A percentile compares a stretch with the other conserved stretches of the same genome.
Conservation (phyloP, 1,284 basidiomycete species). For the Ganoderma lucidum region DNA sequence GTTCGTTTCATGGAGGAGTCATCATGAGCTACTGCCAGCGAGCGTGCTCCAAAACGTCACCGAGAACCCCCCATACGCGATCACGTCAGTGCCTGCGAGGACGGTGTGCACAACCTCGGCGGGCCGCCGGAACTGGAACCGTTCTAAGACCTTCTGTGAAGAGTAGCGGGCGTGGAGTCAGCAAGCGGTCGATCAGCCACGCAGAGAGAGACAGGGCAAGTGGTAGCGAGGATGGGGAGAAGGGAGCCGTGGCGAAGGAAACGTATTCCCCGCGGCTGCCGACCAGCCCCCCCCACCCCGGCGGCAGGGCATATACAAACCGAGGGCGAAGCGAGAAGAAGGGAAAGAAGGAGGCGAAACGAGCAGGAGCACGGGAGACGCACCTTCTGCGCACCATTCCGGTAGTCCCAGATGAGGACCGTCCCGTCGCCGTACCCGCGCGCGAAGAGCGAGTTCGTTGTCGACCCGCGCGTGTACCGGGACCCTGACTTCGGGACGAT, state of each 20-base stretch:
- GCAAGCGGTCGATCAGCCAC: constrained; percentile 17
- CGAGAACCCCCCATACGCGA: constrained; percentile 49
- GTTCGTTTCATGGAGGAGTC: background rate
- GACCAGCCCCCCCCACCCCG: background rate
- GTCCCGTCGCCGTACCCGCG: constrained; percentile 54
- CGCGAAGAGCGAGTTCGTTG: constrained; percentile 50
- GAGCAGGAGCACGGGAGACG: constrained; percentile 19
- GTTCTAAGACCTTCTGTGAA: constrained; percentile 47
- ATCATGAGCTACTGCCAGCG: constrained; percentile 16
- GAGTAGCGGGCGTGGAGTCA: constrained; percentile 20
- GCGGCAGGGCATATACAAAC: constrained; percentile 12
- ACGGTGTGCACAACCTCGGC: constrained; percentile 52
- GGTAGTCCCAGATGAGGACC: constrained; percentile 59
- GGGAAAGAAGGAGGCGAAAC: constrained; percentile 1
- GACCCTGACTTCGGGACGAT: constrained; percentile 25
- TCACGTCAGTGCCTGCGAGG: constrained; percentile 48
- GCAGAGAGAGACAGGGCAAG: constrained; percentile 6
- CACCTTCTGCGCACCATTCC: constrained; percentile 50
- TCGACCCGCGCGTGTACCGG: constrained; percentile 40
- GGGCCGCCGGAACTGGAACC: constrained; percentile 42
- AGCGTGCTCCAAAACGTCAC: constrained; percentile 48
- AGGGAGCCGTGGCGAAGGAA: constrained; percentile 9
- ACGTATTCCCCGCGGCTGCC: constrained; percentile 5
- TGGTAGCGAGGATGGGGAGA: constrained; percentile 13
- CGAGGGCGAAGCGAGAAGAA: constrained; percentile 6